Conservation (phyloP, 2,329 filamentous ascomycete species). For the Amauroascus niger region DNA sequence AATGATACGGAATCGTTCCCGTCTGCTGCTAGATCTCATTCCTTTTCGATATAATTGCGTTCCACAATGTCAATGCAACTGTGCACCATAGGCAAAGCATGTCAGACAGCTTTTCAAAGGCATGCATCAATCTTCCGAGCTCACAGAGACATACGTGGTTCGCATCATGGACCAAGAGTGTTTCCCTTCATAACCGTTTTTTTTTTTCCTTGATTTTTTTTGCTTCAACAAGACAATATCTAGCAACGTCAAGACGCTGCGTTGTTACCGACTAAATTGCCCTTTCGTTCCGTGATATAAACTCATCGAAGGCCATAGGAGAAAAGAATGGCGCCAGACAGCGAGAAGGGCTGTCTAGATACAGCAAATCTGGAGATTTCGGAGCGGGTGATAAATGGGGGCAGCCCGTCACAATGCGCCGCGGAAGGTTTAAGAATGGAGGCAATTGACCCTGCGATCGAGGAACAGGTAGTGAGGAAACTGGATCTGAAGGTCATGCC, state of each 20-base stretch:
- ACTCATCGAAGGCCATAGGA: background rate
- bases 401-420: background rate
- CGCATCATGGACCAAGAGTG: no score
- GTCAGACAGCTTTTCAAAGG: no score
- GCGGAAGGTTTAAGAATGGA: background rate
- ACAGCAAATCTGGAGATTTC: background rate
- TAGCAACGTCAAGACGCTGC: background rate
- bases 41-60: no score
- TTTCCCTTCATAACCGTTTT: no score
- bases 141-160: no score
- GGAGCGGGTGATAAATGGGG: background rate
- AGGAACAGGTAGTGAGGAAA: slow-evolving; percentile 40
- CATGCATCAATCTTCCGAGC: no score
- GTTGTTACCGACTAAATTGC: background rate
- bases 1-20: no score
- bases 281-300: background rate
- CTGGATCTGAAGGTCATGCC: slow-evolving; percentile 42
- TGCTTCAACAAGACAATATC: background rate
- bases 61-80: no score
- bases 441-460: slow-evolving; percentile 18
- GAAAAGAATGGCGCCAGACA: background rate
- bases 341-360: background rate
- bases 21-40: no score
- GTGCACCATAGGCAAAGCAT: no score
- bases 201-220: background rate